Evolutionary conservation across 2,329 filamentous ascomycete species (phyloP).

Genomic region (Zasmidium cellare): DNA sequence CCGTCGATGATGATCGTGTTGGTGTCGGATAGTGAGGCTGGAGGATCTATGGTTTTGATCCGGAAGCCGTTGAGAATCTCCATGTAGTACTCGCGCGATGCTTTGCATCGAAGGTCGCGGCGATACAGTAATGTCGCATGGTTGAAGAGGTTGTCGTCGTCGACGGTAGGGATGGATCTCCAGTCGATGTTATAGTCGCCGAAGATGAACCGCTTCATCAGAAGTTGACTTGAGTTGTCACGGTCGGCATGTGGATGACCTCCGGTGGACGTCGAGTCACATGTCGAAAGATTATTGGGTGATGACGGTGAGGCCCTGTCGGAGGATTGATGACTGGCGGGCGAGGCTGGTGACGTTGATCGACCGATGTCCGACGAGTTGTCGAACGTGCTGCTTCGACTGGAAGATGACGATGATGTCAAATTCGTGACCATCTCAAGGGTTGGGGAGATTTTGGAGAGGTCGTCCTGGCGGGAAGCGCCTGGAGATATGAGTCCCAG

Average conservation of each 20-base stretch:
- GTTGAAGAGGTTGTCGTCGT: slow-evolving; percentile 18
- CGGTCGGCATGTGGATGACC: not conserved
- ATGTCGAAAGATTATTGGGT: not conserved
- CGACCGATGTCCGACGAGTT: slow-evolving; percentile 1
- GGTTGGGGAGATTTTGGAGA: not conserved
- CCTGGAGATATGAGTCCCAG: not conserved
- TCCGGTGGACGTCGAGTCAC: not conserved
- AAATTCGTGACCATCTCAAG: not conserved
- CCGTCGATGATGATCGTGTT: slow-evolving; percentile 16
- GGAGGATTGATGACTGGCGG: not conserved
- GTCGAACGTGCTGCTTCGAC: not conserved
- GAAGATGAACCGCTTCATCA: slow-evolving; percentile 20
- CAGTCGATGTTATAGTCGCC: slow-evolving; percentile 22
- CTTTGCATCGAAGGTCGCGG: slow-evolving; percentile 19
- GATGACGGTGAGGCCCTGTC: not conserved
- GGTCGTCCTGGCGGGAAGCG: not conserved
- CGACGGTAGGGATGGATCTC: slow-evolving; percentile 21
- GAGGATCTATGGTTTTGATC: not conserved
- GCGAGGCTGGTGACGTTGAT: not conserved
- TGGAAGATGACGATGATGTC: not conserved
- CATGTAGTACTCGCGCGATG: slow-evolving; percentile 17
- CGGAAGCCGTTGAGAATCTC: slow-evolving; percentile 16
- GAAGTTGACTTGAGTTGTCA: slow-evolving; percentile 9
- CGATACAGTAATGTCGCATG: slow-evolving; percentile 13
- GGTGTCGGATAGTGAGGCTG: slow-evolving; percentile 1